These are phyloP conservation scores for Akanthomyces uredinophilus DNA, from an alignment of 2,329 filamentous ascomycete species.

Conservation along the genomic window DNA sequence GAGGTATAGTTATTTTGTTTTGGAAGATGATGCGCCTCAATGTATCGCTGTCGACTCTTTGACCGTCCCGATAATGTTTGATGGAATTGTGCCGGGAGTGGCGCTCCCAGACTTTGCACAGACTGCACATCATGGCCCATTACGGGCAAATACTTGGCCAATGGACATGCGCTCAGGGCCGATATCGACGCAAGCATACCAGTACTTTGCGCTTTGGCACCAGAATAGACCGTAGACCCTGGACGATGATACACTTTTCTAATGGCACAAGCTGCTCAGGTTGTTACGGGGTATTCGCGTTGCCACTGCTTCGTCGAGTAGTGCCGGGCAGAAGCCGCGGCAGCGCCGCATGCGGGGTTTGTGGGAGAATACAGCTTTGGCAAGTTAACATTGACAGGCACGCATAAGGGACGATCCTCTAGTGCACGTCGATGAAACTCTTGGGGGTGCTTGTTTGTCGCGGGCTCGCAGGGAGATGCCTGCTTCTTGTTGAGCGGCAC, in stretches of 20 bases:
- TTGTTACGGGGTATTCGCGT: not conserved
- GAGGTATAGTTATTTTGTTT: not conserved
- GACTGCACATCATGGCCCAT: not conserved
- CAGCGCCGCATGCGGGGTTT: not conserved
- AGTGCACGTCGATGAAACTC: not conserved
- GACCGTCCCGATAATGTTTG: not conserved
- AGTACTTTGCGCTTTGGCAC: not conserved
- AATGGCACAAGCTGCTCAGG: not conserved
- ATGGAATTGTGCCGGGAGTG: not conserved
- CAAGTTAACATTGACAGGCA: not conserved
- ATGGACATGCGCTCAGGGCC: not conserved
- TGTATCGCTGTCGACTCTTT: not conserved
- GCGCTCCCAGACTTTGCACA: not conserved
- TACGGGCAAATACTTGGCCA: not conserved
- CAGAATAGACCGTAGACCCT: not conserved
- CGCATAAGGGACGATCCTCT: not conserved
- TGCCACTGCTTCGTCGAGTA: not conserved
- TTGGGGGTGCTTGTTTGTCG: not conserved
- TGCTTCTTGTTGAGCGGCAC: not conserved
- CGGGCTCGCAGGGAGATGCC: not conserved
- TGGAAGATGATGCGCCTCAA: too few species aligned
- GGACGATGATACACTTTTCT: not conserved
- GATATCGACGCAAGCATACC: not conserved
- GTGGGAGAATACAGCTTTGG: not conserved
- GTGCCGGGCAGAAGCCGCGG: not conserved